phyloP scores from a whole-genome alignment of 768 basidiomycete genomes.

The Lentinula raphanica region DNA sequence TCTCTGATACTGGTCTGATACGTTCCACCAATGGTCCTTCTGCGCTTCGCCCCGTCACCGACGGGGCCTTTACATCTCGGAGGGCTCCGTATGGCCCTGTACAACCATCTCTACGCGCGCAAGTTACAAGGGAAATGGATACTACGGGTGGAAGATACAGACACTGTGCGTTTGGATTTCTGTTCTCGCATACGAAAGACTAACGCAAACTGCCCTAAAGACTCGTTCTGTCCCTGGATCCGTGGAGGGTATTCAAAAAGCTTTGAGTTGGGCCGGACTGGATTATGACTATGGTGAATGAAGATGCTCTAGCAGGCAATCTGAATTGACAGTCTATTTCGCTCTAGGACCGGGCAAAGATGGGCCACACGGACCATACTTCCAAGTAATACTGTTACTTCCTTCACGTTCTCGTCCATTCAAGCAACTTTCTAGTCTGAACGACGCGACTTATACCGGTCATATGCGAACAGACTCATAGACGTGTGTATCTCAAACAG shows the following conservation, averaged over 20 bases:
- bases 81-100: slow-evolving; percentile 89
- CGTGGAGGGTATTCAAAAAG: slow-evolving; percentile 71
- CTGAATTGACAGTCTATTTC: not conserved
- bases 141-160: slow-evolving; percentile 92
- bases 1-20: too few species aligned
- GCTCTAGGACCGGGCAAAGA: slow-evolving; percentile 67
- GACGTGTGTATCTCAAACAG: slow-evolving; percentile 43
- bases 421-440: slow-evolving; percentile 59
- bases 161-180: slow-evolving; percentile 54
- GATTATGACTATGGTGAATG: slow-evolving; percentile 83
- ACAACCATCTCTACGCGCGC: slow-evolving; percentile 82
- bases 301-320: not conserved
- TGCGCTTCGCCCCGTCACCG: slow-evolving; percentile 96
- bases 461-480: slow-evolving; percentile 67
- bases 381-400: slow-evolving; percentile 50
- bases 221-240: slow-evolving; percentile 77
- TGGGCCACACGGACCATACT: slow-evolving; percentile 80
- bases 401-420: too few species aligned
- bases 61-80: slow-evolving; percentile 94
- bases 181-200: not conserved
- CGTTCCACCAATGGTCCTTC: slow-evolving; percentile 50
- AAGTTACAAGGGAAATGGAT: slow-evolving; percentile 87
- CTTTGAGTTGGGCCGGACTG: slow-evolving; percentile 87
- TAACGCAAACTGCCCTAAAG: slow-evolving; percentile 33
- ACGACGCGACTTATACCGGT: slow-evolving; percentile 77